Conservation (phyloP, 345 rosid genomes). For the Melaleuca quinquenervia region DNA sequence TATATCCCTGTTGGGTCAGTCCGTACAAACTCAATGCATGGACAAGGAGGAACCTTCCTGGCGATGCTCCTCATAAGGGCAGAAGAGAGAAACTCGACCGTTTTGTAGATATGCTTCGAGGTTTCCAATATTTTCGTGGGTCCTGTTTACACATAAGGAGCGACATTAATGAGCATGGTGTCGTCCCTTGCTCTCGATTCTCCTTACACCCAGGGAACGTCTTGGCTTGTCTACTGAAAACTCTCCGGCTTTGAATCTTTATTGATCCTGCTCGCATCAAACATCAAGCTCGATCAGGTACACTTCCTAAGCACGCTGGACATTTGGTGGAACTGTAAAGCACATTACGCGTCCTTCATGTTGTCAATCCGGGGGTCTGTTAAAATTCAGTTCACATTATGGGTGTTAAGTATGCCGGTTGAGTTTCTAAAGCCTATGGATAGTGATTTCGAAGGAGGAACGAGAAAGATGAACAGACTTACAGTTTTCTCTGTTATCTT, state of each 20-base stretch:
- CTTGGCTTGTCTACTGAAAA: background rate
- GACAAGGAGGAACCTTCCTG: background rate
- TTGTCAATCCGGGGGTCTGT: background rate
- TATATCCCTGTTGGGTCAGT: background rate
- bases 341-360: background rate
- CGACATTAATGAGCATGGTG: background rate
- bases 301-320: background rate
- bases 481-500: background rate
- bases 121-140: background rate
- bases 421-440: background rate
- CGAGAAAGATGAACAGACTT: background rate
- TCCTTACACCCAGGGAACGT: background rate
- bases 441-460: background rate
- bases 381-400: background rate
- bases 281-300: background rate
- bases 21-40: background rate
- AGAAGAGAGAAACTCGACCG: background rate
- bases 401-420: background rate
- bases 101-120: background rate
- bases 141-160: background rate
- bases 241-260: background rate
- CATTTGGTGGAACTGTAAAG: background rate
- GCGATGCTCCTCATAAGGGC: background rate
- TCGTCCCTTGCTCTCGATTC: background rate
- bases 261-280: background rate